phyloP scores from a whole-genome alignment of 495 filamentous ascomycete genomes.

The Talaromyces ruber region DNA sequence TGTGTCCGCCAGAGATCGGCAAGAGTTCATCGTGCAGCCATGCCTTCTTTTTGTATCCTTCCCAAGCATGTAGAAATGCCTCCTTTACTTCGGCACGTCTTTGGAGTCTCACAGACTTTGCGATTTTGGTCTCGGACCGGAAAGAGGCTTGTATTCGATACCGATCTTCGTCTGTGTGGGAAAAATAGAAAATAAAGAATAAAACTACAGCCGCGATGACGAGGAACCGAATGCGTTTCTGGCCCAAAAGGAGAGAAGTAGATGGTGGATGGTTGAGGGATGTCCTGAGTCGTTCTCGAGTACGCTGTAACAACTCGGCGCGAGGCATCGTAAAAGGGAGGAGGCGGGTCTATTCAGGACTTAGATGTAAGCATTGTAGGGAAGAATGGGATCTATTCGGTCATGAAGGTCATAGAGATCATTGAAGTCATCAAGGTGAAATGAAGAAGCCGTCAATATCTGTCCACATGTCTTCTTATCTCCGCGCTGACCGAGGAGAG shows the following conservation, averaged over 20 bases:
- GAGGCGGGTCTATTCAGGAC: not conserved
- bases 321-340: not conserved
- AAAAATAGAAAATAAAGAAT: not conserved
- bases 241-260: not conserved
- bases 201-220: not conserved
- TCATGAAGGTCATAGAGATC: not conserved
- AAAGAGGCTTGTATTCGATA: not conserved
- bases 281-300: not conserved
- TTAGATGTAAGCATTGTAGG: no score
- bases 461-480: no score
- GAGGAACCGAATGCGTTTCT: conserved; percentile 1
- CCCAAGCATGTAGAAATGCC: conserved; percentile 56
- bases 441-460: no score
- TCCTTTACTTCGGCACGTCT: conserved; percentile 41
- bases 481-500: no score
- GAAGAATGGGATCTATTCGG: not conserved
- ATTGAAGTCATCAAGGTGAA: no score
- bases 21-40: conserved; percentile 62
- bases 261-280: not conserved
- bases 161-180: not conserved
- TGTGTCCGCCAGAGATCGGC: conserved; percentile 44
- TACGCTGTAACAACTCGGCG: not conserved
- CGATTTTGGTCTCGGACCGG: not conserved
- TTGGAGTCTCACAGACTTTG: conserved; percentile 20
- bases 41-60: conserved; percentile 53